Base-by-base conservation (phyloP, 768 basidiomycete genomes). In the Mycena filopes region DNA sequence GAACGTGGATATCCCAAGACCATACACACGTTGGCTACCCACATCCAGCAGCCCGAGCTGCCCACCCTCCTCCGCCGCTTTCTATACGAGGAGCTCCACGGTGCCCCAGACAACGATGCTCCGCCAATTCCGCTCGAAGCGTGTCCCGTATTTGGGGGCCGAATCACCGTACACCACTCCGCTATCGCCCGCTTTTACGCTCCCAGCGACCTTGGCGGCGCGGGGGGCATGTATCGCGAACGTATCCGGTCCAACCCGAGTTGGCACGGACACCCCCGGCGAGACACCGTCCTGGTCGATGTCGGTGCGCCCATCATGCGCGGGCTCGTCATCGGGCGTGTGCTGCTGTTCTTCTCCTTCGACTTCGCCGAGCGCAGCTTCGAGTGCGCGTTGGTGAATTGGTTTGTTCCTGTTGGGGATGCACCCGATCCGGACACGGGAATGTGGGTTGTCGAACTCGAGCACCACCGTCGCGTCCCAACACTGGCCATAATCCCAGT, bases 21-120 rank as follows among this genome's bases (percentile, higher is more conserved):
- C 3, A 26, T 60, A 12, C 23, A 28, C 2, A 28, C 40, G 69
- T 55, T 70, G 62, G 5, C 63, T 64, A 12, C 72, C 59, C 47
- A 71, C 68, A 7, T 75, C 67, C 0, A 72, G 62, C 57, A 75
- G 68, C 4, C 58, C 20, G 20, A 50, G 5, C 25, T 60, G 20
- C 58, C 58, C 38, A 4, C 2, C n/a, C 58, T 60, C n/a, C 25
- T 58, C 45, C 56, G 56, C 43, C 56, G 33, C 23, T 60, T 31
- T 21, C 21, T 51, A 8, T 25, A 51, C 16, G n/a, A n/a, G n/a
- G 49, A 60, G 26, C 48, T 55, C 41, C 21, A 50, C 9, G 28
- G 13, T 21, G 20, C 23, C 23, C 38, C 48, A 20, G 40, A 60
- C 13, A 1, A 67, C 61, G 41, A 28, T 20, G 13, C 21, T 20